Base-by-base conservation (phyloP, 2,329 filamentous ascomycete genomes). In the Colletotrichum sp. region DNA sequence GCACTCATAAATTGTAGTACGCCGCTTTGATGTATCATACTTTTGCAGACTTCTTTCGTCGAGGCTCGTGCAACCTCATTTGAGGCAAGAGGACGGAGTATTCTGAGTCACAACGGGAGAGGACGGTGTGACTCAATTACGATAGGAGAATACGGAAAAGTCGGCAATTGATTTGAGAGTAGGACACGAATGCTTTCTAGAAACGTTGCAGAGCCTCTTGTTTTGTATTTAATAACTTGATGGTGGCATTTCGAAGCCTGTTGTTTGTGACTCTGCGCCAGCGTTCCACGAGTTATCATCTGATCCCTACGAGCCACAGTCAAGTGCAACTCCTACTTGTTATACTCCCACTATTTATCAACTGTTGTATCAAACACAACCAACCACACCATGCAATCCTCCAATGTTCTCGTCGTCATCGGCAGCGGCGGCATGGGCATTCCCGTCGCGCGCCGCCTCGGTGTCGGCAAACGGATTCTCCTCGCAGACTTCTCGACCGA, bases 131-230 rank as follows among this genome's bases (percentile, higher is more conserved):
- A n/a, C 18, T 47, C 38, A 47, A 18, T 47, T 18, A 47, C 18
- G 12, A 47, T 47, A n/a, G 18, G 5, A 12, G 38, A n/a, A 47
- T 6, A 47, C 38, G 18, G 38, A n/a, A 47, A 47, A 47, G 38
- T 47, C 38, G 11, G 38, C 38, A n/a, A n/a, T n/a, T n/a, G n/a
- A n/a, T n/a, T n/a, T n/a, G 9, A 7, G 5, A 47, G 18, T 4
- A 4, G 9, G n/a, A n/a, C 0, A 12, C 5, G 18, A 12, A 47
- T 4, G 9, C n/a, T 6, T 4, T 47, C 5, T n/a, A 6, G n/a
- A 5, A 1, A n/a, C 18, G 38, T 47, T 2, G 3, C 9, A 47
- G 18, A n/a, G 38, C 18, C 38, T 47, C 38, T 1, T n/a, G 7
- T 47, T 0, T 18, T 47, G 11, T n/a, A n/a, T 47, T 4, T n/a